Percentiles rank a stretch among this genome's conserved stretches.
Evolutionary conservation across 306 rosid genomes (phyloP).

Genomic region (Abrus pulchellus): DNA sequence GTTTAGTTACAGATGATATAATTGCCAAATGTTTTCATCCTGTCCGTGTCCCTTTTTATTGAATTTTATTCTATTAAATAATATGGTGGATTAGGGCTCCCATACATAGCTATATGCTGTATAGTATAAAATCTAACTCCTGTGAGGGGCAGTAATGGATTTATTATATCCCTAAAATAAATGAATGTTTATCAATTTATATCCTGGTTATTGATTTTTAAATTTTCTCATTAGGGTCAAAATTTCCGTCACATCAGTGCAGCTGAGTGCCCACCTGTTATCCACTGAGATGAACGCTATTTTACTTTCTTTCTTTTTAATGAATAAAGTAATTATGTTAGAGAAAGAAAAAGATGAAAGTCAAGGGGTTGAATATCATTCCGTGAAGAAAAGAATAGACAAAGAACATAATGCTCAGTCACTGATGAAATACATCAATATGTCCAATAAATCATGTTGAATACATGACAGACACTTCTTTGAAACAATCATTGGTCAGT

Average conservation of each 20-base stretch:
- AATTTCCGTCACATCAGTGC: neutral
- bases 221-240: neutral
- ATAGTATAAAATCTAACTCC: neutral
- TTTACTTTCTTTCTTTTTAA: neutral
- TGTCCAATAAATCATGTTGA: neutral
- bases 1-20: neutral
- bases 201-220: neutral
- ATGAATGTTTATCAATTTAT: neutral
- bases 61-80: neutral
- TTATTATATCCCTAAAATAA: neutral
- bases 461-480: neutral
- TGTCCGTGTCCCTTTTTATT: neutral
- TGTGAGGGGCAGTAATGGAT: neutral
- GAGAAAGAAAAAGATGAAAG: slow-evolving; percentile 1
- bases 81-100: neutral
- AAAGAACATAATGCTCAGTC: neutral
- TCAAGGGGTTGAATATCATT: neutral
- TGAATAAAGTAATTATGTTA: neutral
- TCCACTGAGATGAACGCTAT: neutral
- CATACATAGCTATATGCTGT: neutral
- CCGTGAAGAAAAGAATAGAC: neutral
- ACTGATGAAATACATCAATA: neutral
- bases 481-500: neutral
- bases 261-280: neutral
- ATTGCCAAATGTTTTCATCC: neutral